A percentile compares a stretch with the other conserved stretches of the same genome.
Evolutionary conservation across 106 monocot genomes (phyloP).

Genomic region (Ottelia alismoides): DNA sequence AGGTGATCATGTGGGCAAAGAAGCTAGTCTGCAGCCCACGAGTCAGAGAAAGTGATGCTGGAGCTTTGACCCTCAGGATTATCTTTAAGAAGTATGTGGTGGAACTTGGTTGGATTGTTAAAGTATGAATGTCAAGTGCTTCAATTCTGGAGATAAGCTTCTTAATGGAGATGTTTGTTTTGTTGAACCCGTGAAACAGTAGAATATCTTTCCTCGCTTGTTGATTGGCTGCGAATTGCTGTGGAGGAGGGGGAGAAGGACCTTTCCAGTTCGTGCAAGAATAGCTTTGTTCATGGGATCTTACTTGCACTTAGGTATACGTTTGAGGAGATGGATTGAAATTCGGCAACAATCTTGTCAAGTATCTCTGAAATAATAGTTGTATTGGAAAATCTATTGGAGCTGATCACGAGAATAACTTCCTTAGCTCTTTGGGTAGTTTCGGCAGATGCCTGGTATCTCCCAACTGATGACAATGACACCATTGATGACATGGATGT

Average conservation of each 20-base stretch:
- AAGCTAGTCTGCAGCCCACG: constrained; percentile 85
- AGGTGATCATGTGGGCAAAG: constrained; percentile 75
- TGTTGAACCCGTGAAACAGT: constrained; percentile 2
- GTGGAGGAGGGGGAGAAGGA: constrained; percentile 81
- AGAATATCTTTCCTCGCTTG: constrained; percentile 61
- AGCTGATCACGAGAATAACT: constrained; percentile 74
- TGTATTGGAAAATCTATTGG: constrained; percentile 57
- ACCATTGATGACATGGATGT: constrained; percentile 33
- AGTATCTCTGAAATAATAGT: constrained; percentile 41
- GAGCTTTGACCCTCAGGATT: constrained; percentile 78
- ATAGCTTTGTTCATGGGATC: constrained; percentile 94
- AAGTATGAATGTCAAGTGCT: constrained; percentile 23
- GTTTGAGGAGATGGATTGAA: constrained; percentile 97
- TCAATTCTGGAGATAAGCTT: too few relatives aligned
- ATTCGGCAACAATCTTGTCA: constrained; percentile 34
- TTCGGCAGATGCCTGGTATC: constrained; percentile 82
- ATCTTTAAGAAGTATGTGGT: constrained; percentile 89
- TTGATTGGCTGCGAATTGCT: constrained; percentile 56
- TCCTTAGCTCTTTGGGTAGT: constrained; percentile 93
- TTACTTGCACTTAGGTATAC: constrained; percentile 89
- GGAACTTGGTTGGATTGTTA: constrained; percentile 58
- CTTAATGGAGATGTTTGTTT: constrained; percentile 11
- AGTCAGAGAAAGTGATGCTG: constrained; percentile 98
- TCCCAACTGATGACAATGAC: constrained; percentile 78
- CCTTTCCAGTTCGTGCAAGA: constrained; percentile 73